These are phyloP conservation scores for Carex cristatella DNA, from an alignment of 176 grass and related monocot genomes.

Conservation along the genomic window DNA sequence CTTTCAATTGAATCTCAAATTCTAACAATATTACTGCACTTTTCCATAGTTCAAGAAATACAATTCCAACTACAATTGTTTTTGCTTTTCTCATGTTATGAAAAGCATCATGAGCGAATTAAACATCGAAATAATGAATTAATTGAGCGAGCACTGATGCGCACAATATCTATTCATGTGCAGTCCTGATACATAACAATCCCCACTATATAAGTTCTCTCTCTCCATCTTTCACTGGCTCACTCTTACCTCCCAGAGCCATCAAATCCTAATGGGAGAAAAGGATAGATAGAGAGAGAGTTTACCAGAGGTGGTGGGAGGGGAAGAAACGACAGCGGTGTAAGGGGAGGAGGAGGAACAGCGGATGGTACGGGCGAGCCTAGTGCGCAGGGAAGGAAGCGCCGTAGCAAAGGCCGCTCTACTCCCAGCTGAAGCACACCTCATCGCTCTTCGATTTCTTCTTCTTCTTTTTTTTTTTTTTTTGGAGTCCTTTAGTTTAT, in stretches of 20 bases:
- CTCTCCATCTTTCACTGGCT: not conserved
- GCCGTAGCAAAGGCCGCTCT: constrained; percentile 36
- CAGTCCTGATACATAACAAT: not conserved
- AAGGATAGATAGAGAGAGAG: not conserved
- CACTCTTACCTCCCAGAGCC: not conserved
- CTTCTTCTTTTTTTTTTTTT: not conserved
- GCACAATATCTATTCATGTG: not conserved
- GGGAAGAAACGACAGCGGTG: not conserved
- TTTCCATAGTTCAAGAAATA: not conserved
- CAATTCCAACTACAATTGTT: not conserved
- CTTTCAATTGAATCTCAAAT: too few relatives aligned
- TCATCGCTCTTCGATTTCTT: constrained; percentile 23
- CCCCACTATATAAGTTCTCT: not conserved
- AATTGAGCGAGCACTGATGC: not conserved
- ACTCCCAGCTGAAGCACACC: constrained; percentile 27
- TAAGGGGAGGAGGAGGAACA: constrained; percentile 34
- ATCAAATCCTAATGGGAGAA: not conserved
- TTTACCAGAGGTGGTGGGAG: constrained; percentile 41
- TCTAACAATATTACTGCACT: not conserved
- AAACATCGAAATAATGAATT: not conserved
- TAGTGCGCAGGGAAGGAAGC: constrained; percentile 19
- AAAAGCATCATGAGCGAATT: not conserved
- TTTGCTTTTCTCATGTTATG: not conserved
- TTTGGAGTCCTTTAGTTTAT: not conserved
- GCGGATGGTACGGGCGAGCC: constrained; percentile 27